Percentiles rank a stretch among this genome's conserved stretches.
These are phyloP conservation scores for Ceratocystis papillata DNA, from an alignment of 2,329 filamentous ascomycete species.

Conservation along the genomic window DNA sequence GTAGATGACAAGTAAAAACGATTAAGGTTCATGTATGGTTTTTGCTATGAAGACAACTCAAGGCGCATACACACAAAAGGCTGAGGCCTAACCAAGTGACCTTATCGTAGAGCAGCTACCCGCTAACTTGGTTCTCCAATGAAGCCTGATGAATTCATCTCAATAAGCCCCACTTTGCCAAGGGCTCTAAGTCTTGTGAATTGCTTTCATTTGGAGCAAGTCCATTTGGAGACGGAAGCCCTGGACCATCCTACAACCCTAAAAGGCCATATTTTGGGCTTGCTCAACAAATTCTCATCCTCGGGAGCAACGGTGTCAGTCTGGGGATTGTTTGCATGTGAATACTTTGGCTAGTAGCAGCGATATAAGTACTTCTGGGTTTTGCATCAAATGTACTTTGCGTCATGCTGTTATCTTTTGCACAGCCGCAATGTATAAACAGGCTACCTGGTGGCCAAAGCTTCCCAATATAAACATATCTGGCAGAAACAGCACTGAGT, in stretches of 20 bases:
- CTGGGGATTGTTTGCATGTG: background rate
- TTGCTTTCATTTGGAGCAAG: slow-evolving; percentile 6
- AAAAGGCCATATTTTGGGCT: background rate
- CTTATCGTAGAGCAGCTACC: background rate
- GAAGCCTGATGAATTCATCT: background rate
- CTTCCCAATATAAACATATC: slow-evolving; percentile 2
- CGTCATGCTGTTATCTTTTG: background rate
- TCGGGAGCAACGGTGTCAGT: too few relatives aligned
- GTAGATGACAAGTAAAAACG: too few relatives aligned
- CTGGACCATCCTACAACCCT: background rate
- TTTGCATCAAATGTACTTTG: background rate
- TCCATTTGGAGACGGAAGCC: background rate
- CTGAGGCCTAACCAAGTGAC: background rate
- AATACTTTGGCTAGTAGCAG: background rate
- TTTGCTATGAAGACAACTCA: too few relatives aligned
- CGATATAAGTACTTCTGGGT: background rate
- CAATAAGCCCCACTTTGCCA: slow-evolving; percentile 2
- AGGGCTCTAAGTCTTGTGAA: background rate
- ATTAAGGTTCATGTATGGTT: too few relatives aligned
- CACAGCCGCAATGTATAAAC: background rate
- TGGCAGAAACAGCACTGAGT: background rate
- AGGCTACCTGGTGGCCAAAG: background rate
- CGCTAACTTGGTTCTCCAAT: background rate
- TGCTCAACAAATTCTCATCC: background rate
- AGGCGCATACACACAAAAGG: background rate